Conservation (phyloP, 352 stramenopile species). For the Blastocystis sp. region DNA sequence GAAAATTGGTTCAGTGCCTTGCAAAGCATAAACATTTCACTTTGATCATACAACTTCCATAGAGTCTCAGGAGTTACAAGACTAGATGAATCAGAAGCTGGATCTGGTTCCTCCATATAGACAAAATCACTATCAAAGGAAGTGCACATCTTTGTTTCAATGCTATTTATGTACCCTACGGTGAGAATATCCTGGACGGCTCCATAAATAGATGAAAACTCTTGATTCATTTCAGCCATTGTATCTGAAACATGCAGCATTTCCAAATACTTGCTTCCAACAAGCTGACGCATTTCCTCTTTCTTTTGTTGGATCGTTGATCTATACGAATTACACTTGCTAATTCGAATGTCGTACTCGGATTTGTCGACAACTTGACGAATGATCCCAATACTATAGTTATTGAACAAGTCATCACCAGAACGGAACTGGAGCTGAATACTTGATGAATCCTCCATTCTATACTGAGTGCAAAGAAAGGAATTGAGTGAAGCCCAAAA, state of each 20-base stretch:
- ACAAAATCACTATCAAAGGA: not conserved
- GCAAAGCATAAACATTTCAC: slow-evolving; percentile 1
- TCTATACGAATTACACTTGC: not conserved
- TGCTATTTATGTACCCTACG: not conserved
- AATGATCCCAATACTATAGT: slow-evolving; percentile 60
- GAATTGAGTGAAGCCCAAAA: not conserved
- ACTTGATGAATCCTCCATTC: not conserved
- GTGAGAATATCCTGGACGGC: not conserved
- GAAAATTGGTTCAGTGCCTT: not conserved
- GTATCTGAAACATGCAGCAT: slow-evolving; percentile 53
- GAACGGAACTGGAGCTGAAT: slow-evolving; percentile 40
- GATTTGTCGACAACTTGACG: slow-evolving; percentile 61
- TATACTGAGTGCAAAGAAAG: not conserved
- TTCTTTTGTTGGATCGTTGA: slow-evolving; percentile 30
- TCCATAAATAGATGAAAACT: not conserved
- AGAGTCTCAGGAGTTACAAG: not conserved
- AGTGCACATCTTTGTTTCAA: not conserved
- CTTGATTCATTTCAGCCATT: slow-evolving; percentile 12
- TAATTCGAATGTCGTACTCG: not conserved
- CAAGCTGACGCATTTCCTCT: slow-evolving; percentile 37
- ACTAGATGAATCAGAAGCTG: not conserved
- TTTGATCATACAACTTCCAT: slow-evolving; percentile 9
- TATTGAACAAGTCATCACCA: slow-evolving; percentile 59
- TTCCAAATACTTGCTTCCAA: slow-evolving; percentile 60
- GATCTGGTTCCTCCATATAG: not conserved